phyloP scores from a whole-genome alignment of 2,329 filamentous ascomycete species.

The Fusarium keratoplasticum region DNA sequence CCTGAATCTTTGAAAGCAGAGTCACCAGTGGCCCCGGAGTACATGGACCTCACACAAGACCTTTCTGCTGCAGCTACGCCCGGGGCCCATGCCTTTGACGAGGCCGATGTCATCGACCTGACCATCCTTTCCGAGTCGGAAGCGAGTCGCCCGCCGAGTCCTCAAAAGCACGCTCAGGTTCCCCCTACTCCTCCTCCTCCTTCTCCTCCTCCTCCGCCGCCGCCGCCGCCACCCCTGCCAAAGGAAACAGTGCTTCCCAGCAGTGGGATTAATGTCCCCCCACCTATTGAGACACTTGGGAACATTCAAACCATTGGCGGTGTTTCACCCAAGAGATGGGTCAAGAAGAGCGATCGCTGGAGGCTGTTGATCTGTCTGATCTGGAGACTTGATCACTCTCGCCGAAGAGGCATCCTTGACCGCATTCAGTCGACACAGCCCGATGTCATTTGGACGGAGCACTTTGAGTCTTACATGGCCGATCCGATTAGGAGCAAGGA shows the following conservation, averaged over 20 bases:
- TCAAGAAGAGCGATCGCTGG: conserved; percentile 44
- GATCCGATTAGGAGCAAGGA: conserved; percentile 22
- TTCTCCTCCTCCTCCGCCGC: background rate
- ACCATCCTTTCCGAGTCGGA: conserved; percentile 35
- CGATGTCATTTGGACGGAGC: conserved; percentile 35
- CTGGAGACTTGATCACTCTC: conserved; percentile 45
- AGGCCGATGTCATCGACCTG: conserved; percentile 41
- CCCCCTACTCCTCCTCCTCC: background rate
- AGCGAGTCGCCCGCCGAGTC: background rate
- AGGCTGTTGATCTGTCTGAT: conserved; percentile 46
- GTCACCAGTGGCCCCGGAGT: conserved; percentile 23
- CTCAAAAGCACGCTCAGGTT: background rate
- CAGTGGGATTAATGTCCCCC: conserved; percentile 3
- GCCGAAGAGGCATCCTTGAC: conserved; percentile 44
- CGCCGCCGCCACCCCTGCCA: background rate
- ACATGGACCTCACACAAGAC: conserved; percentile 47
- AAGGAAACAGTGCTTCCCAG: background rate
- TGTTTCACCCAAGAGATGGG: conserved; percentile 38
- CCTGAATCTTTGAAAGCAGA: conserved; percentile 36
- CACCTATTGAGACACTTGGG: conserved; percentile 39
- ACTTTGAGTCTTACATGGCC: conserved; percentile 29
- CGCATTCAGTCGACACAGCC: conserved; percentile 27
- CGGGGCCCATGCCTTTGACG: background rate
- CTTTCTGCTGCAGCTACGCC: conserved; percentile 28
- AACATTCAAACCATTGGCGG: conserved; percentile 40